Percentiles rank a stretch among this genome's conserved stretches.
These are phyloP conservation scores for Sclerospora graminicola DNA, from an alignment of 352 stramenopile genomes.

Conservation along the genomic window DNA sequence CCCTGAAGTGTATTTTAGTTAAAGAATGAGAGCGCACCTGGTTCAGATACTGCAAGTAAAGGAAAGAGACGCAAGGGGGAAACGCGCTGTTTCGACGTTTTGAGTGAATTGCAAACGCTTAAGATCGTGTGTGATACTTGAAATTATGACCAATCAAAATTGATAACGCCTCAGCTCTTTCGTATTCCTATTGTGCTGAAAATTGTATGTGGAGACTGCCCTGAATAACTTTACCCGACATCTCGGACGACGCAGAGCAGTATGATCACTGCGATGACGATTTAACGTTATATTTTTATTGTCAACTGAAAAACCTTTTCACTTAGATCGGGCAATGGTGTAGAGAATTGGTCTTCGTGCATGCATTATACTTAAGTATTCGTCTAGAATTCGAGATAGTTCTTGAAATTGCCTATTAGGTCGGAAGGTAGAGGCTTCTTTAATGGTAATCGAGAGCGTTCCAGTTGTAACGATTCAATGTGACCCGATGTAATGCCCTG, in stretches of 20 bases:
- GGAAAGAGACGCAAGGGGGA: background rate
- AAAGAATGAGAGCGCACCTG: conserved; percentile 1
- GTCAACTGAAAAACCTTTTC: no score
- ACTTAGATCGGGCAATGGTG: no score
- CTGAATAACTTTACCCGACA: no score
- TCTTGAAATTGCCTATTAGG: conserved; percentile 23
- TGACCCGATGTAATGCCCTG: conserved; percentile 77
- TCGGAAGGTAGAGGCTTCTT: conserved; percentile 11
- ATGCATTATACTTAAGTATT: no score
- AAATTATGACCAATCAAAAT: no score
- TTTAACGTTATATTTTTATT: no score
- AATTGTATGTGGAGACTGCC: no score
- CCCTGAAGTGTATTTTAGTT: background rate
- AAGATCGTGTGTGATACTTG: background rate
- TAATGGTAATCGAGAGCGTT: conserved; percentile 24
- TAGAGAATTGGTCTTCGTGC: no score
- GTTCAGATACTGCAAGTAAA: background rate
- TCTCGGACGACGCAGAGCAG: no score
- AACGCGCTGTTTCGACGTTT: conserved; percentile 8
- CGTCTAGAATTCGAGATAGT: conserved; percentile 1
- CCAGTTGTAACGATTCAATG: conserved; percentile 64
- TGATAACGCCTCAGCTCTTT: no score
- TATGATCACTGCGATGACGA: no score
- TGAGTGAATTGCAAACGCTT: conserved; percentile 10
- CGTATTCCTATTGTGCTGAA: no score